Conservation (phyloP, 352 stramenopile genomes). For the Phytophthora chlamydospora region DNA sequence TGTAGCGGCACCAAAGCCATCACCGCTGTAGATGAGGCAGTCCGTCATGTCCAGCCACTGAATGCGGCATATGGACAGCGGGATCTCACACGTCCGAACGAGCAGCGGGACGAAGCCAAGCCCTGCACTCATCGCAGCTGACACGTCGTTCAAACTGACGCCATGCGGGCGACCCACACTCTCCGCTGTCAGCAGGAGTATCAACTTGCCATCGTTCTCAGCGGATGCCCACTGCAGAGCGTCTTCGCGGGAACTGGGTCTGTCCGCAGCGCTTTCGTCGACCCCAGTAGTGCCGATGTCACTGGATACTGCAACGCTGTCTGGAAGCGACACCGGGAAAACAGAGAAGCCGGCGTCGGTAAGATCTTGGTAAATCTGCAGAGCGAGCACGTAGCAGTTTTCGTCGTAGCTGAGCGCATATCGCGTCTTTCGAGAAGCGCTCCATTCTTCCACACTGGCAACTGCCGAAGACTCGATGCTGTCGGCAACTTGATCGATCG, state of each 20-base stretch:
- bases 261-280: background rate
- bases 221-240: constrained; percentile 62
- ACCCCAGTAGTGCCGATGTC: background rate
- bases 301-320: background rate
- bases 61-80: constrained; percentile 81
- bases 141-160: constrained; percentile 78
- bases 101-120: constrained; percentile 79
- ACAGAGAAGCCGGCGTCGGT: constrained; percentile 48
- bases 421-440: constrained; percentile 29
- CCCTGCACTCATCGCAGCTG: constrained; percentile 66
- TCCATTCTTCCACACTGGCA: background rate
- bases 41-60: constrained; percentile 84
- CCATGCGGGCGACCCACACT: constrained; percentile 70
- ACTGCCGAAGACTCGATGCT: background rate
- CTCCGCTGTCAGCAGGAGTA: constrained; percentile 72
- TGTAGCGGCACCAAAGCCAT: constrained; percentile 1
- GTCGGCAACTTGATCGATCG: background rate
- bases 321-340: constrained; percentile 34
- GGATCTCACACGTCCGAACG: constrained; percentile 76
- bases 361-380: constrained; percentile 62
- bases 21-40: constrained; percentile 55
- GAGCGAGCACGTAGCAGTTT: constrained; percentile 59
- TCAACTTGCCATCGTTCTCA: constrained; percentile 69
- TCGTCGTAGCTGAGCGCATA: constrained; percentile 80
- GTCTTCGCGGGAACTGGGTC: constrained; percentile 42